Evolutionary conservation across 1,284 basidiomycete species (phyloP).

Genomic region (Pseudozyma tsukubaensis): DNA sequence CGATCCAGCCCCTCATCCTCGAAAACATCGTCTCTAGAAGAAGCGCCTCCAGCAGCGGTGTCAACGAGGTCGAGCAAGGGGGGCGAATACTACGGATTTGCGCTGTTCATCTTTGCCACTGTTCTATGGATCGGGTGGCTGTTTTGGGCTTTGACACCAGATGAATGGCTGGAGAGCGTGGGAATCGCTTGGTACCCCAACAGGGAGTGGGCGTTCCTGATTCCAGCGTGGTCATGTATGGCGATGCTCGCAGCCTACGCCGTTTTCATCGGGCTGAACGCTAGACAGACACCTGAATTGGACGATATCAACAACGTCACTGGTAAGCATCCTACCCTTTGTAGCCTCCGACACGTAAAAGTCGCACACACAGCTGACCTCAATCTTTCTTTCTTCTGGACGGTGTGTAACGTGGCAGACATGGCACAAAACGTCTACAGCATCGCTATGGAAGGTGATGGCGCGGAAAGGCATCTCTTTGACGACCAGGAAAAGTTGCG

Average conservation of each 20-base stretch:
- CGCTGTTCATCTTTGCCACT: constrained; percentile 58
- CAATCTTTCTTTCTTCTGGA: too few species aligned
- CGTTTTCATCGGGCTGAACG: constrained; percentile 49
- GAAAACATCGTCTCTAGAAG: constrained; percentile 12
- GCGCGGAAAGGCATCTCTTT: constrained; percentile 17
- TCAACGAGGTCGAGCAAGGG: constrained; percentile 8
- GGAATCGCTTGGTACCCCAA: constrained; percentile 62
- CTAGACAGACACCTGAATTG: constrained; percentile 41
- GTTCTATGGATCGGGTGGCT: constrained; percentile 51
- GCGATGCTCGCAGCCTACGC: constrained; percentile 52
- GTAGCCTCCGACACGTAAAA: too few species aligned
- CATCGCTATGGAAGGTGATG: constrained; percentile 10
- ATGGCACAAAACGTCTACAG: constrained; percentile 25
- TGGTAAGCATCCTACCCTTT: too few species aligned
- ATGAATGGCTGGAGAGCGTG: constrained; percentile 32
- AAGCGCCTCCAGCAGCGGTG: neutral
- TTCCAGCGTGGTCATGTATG: constrained; percentile 57
- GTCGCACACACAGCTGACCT: too few species aligned
- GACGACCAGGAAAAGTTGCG: constrained; percentile 12
- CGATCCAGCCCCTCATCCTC: constrained; percentile 9
- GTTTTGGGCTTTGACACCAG: constrained; percentile 52
- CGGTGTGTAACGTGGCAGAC: constrained; percentile 1
- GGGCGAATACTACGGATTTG: constrained; percentile 57
- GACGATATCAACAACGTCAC: constrained; percentile 41
- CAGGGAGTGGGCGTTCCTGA: constrained; percentile 57